Percentiles rank a stretch among this genome's conserved stretches.
Evolutionary conservation across 352 stramenopile species (phyloP).

Genomic region (Phytophthora lateralis): DNA sequence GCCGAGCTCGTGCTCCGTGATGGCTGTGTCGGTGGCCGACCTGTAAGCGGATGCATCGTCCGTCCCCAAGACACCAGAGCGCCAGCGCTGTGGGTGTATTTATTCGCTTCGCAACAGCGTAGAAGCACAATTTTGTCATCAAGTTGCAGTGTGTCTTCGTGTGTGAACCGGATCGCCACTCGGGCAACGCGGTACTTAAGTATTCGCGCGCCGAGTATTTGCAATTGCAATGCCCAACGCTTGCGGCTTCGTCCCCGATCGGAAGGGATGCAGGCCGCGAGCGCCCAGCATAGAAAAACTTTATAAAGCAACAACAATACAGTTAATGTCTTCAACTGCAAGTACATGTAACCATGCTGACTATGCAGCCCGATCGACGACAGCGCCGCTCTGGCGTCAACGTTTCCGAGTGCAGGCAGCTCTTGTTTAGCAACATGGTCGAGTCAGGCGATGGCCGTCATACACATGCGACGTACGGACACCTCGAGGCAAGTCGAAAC

Average conservation of each 20-base stretch:
- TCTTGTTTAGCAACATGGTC: conserved; percentile 4
- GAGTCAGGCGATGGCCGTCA: conserved; percentile 5
- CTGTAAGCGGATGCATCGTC: conserved; percentile 23
- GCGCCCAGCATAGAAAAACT: conserved; percentile 20
- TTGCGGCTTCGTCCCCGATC: conserved; percentile 9
- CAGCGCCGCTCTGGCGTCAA: conserved; percentile 16
- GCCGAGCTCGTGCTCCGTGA: conserved; percentile 44
- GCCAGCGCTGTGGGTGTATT: conserved; percentile 29
- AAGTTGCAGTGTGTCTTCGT: conserved; percentile 31
- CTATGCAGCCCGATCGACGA: not conserved
- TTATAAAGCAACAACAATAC: conserved; percentile 8
- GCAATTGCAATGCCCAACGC: conserved; percentile 11
- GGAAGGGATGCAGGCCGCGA: conserved; percentile 16
- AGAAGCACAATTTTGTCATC: conserved; percentile 41
- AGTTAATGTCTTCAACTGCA: conserved; percentile 19
- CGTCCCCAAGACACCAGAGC: not conserved
- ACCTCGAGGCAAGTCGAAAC: conserved; percentile 21
- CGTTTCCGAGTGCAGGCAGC: conserved; percentile 10
- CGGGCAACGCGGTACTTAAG: conserved; percentile 6
- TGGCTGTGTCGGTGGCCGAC: conserved; percentile 40
- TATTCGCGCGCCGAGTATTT: conserved; percentile 19
- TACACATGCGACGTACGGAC: conserved; percentile 17
- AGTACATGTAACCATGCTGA: not conserved
- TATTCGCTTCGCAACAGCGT: conserved; percentile 28
- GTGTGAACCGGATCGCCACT: conserved; percentile 35